Percentiles rank a stretch among this genome's conserved stretches.
phyloP scores from a whole-genome alignment of 139 green algal species.

The Spirogloea muscicola region DNA sequence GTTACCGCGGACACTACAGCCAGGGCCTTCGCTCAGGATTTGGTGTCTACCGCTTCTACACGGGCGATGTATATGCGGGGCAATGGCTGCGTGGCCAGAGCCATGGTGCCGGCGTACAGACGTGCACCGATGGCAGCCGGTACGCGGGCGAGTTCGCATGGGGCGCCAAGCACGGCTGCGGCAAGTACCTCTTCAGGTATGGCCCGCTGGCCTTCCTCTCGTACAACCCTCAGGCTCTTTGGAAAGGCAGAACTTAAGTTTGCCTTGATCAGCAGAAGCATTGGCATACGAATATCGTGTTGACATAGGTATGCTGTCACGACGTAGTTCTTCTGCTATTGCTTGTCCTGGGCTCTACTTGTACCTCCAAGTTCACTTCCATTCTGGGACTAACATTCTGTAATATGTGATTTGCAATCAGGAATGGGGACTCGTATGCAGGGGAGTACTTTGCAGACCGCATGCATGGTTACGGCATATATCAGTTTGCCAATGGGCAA shows the following conservation, averaged over 20 bases:
- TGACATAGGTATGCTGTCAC: not conserved
- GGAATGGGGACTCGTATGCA: conserved; percentile 39
- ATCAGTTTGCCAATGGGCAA: conserved; percentile 36
- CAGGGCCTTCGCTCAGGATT: conserved; percentile 36
- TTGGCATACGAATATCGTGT: not conserved
- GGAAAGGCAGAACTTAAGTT: too few species aligned
- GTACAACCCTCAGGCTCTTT: too few species aligned
- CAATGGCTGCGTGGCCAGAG: conserved; percentile 42
- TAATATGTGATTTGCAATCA: too few species aligned
- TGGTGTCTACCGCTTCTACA: conserved; percentile 48
- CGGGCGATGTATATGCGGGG: conserved; percentile 42
- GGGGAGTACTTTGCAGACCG: conserved; percentile 36
- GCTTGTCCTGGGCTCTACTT: too few species aligned
- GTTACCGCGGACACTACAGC: conserved; percentile 44
- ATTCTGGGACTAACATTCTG: too few species aligned
- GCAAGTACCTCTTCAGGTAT: conserved; percentile 48
- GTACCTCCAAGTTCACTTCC: too few species aligned
- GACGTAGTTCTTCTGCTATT: too few species aligned
- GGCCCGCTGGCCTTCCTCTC: too few species aligned
- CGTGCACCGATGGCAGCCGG: conserved; percentile 40
- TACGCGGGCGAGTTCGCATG: conserved; percentile 44
- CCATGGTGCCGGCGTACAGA: conserved; percentile 40
- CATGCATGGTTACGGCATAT: conserved; percentile 42
- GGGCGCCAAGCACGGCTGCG: conserved; percentile 42
- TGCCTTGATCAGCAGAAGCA: not conserved